Base-by-base conservation (phyloP, 257 asterid genomes). In the Orobanche coerulescens region DNA sequence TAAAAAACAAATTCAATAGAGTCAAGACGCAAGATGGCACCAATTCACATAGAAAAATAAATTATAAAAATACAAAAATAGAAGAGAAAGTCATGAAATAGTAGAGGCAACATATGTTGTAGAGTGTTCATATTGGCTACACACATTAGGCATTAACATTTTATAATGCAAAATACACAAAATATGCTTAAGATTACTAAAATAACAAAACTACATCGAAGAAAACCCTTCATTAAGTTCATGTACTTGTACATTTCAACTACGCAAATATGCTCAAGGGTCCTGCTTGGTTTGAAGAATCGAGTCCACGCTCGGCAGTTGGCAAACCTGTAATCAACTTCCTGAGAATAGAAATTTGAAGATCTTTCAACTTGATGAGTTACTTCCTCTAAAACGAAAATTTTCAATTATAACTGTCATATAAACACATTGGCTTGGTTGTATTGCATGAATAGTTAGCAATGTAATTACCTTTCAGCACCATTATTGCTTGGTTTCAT, bases 231-330 rank as follows among this genome's bases (percentile, higher is more conserved):
- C n/a, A n/a, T n/a, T n/a, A n/a, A n/a, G n/a, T n/a, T n/a, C n/a
- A n/a, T n/a, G 7, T n/a, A 16, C 50, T 43, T 0, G 19, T 0
- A 0, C 22, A 20, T 24, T 46, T 6, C 4, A 44, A 18, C 52
- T 83, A 87, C 0, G 88, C 95, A 43, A 79, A 82, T 69, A 87
- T 82, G 81, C 95, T 79, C 57, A 87, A 61, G 2, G 82, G 78
- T 37, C 96, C 96, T 6, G 95, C 58, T 73, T 77, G 86, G 70
- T 80, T 83, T 36, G 96, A 83, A 11, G 96, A 85, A 71, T 80
- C 94, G n/a, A 88, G 86, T 67, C 96, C 94, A 6, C 95, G 88
- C 69, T 80, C 90, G 6, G 76, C 83, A 14, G 82, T 83, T 57
- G 85, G 90, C 50, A 88, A 72, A 61, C 95, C 96, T 12, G 90